Percentiles rank a stretch among this genome's conserved stretches.
Evolutionary conservation across 768 basidiomycete species (phyloP).

Genomic region (Tubosaeta sp.): DNA sequence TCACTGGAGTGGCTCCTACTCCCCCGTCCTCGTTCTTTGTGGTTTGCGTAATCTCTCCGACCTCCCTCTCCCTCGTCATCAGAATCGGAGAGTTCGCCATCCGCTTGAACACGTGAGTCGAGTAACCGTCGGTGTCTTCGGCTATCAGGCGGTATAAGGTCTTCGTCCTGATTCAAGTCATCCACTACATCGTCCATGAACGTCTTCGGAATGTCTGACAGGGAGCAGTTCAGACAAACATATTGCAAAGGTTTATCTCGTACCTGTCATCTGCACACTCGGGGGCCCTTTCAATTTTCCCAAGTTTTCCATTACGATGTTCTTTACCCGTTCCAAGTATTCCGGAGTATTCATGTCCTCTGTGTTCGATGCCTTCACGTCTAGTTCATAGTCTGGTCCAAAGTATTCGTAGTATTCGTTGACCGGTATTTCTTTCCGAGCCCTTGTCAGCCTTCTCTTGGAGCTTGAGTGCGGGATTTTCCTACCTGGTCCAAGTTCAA

Average conservation of each 20-base stretch:
- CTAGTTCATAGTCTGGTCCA: slow-evolving; percentile 93
- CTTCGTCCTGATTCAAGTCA: slow-evolving; percentile 78
- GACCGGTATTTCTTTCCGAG: slow-evolving; percentile 82
- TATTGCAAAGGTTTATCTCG: slow-evolving; percentile 9
- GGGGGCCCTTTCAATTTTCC: slow-evolving; percentile 85
- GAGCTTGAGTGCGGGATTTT: neutral
- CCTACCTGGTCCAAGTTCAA: slow-evolving; percentile 81
- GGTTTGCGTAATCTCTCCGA: slow-evolving; percentile 61
- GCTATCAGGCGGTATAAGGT: slow-evolving; percentile 70
- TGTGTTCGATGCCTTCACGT: slow-evolving; percentile 91
- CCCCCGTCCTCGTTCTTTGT: slow-evolving; percentile 47
- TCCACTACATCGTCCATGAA: slow-evolving; percentile 85
- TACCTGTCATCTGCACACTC: slow-evolving; percentile 87
- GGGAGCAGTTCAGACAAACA: neutral
- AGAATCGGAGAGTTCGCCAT: slow-evolving; percentile 92
- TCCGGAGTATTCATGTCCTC: slow-evolving; percentile 92
- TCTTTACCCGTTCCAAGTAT: slow-evolving; percentile 90
- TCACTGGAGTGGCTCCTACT: slow-evolving; percentile 41
- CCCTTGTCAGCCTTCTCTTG: slow-evolving; percentile 2
- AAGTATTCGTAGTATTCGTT: slow-evolving; percentile 99
- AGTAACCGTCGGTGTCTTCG: slow-evolving; percentile 73
- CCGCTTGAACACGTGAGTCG: slow-evolving; percentile 77
- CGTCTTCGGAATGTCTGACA: slow-evolving; percentile 73
- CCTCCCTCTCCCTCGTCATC: slow-evolving; percentile 96
- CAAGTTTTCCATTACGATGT: slow-evolving; percentile 88